Percentiles rank a stretch among this genome's conserved stretches.
phyloP scores from a whole-genome alignment of 1,139 yeast genomes.

The Candida sp. region DNA sequence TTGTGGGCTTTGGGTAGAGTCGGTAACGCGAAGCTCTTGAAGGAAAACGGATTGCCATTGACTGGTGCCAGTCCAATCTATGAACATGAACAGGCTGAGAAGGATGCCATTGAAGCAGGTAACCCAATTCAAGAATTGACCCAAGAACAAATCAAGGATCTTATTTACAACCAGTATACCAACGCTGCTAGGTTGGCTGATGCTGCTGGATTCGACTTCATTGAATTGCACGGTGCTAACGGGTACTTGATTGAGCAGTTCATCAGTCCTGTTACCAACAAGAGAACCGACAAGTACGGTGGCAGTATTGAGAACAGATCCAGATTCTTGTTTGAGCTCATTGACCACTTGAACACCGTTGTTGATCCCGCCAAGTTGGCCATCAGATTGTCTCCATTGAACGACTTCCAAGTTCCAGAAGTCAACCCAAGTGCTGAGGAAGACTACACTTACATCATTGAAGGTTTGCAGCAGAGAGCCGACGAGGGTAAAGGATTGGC shows the following conservation, averaged over 20 bases:
- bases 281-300: constrained; percentile 60
- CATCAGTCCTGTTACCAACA: constrained; percentile 47
- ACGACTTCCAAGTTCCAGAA: constrained; percentile 42
- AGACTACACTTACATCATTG: constrained; percentile 34
- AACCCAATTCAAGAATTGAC: constrained; percentile 45
- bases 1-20: constrained; percentile 66
- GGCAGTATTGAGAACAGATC: constrained; percentile 68
- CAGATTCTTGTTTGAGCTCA: constrained; percentile 57
- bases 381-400: constrained; percentile 66
- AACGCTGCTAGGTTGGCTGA: constrained; percentile 52
- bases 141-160: constrained; percentile 43
- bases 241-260: constrained; percentile 73
- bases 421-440: constrained; percentile 32
- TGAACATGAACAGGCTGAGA: constrained; percentile 24
- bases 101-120: constrained; percentile 33
- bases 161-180: constrained; percentile 36
- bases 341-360: constrained; percentile 53
- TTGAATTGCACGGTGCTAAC: constrained; percentile 72
- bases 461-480: constrained; percentile 44
- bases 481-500: constrained; percentile 46
- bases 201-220: constrained; percentile 69
- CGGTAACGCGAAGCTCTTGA: constrained; percentile 47
- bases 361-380: constrained; percentile 46
- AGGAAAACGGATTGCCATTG: constrained; percentile 30
- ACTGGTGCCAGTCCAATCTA: constrained; percentile 30